Base-by-base conservation (phyloP, 2,329 filamentous ascomycete genomes). In the Grosmannia serpens region DNA sequence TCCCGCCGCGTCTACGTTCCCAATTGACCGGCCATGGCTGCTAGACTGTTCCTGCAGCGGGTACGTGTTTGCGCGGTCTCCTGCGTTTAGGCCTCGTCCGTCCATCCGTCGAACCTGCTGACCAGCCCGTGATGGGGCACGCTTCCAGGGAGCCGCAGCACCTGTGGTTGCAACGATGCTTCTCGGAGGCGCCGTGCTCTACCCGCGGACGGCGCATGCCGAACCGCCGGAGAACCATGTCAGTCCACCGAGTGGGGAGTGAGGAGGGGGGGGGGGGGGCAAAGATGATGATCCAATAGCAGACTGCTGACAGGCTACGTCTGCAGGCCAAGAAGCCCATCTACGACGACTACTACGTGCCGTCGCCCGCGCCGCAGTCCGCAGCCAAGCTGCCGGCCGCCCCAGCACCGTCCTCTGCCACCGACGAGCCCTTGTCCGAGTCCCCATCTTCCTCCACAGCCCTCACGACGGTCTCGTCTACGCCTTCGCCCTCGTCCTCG, bases 271-370 rank as follows among this genome's bases (percentile, higher is more conserved):
- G 15, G n/a, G n/a, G n/a, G n/a, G n/a, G n/a, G n/a, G 31, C 31
- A 33, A 33, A 5, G 31, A 33, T 10, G 6, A 33, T 10, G 31
- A 33, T 10, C 5, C 6, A 33, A 33, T 10, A 15, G 38, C 38
- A 9, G 17, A 46, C 11, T 29, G 13, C 47, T 50, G 47, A 50
- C 47, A 13, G 20, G 27, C 57, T 33, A 10, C n/a, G n/a, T n/a
- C n/a, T 44, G 17, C 62, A 80, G 74, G 63, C 69, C 61, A 80
- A 79, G 69, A 88, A 87, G 71, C 86, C 89, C 64, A 94, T 95
- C 74, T 95, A 95, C 80, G 88, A 92, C 73, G 80, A 86, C 70
- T 74, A 77, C 70, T 80, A 86, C 62, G 65, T 64, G 46, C 61
- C 67, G 57, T 64, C 66, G 52, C 57, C 67, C 54, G 22, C 64